Evolutionary conservation across 129 eudicot genomes (phyloP).

Genomic region (Kitagawia praeruptora): DNA sequence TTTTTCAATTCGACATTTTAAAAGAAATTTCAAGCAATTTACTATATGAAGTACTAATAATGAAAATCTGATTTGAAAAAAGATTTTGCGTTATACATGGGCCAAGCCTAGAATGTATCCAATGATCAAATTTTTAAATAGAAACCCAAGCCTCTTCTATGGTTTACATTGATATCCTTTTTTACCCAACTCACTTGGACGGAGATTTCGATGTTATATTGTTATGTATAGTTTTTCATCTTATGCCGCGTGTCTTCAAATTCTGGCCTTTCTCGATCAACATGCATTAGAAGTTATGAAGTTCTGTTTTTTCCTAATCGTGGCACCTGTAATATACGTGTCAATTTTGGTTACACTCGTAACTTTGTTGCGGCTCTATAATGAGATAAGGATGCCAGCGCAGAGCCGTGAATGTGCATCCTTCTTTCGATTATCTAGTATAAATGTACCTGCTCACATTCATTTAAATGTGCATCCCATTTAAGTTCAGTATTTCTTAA

Average conservation of each 20-base stretch:
- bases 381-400: not conserved
- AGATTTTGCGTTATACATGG: not conserved
- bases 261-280: slow-evolving; percentile 13
- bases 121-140: slow-evolving; percentile 7
- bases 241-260: slow-evolving; percentile 15
- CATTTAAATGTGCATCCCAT: slow-evolving; percentile 16
- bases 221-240: slow-evolving; percentile 8
- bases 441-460: slow-evolving; percentile 21
- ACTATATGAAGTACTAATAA: not conserved
- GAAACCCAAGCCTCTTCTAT: slow-evolving; percentile 23
- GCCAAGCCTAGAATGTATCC: slow-evolving; percentile 4
- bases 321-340: slow-evolving; percentile 25
- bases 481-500: slow-evolving; percentile 20
- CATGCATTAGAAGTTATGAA: slow-evolving; percentile 17
- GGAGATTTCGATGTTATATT: slow-evolving; percentile 3
- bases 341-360: slow-evolving; percentile 24
- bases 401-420: slow-evolving; percentile 27
- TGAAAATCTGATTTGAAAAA: not conserved
- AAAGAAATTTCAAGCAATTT: not conserved
- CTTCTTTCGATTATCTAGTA: slow-evolving; percentile 22
- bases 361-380: slow-evolving; percentile 12
- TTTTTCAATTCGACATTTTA: not conserved
- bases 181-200: slow-evolving; percentile 15
- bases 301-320: slow-evolving; percentile 19
- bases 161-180: slow-evolving; percentile 29